Evolutionary conservation across 768 basidiomycete genomes (phyloP), one percentile per base, ranked within the genome.

Genomic region (Kondoa subrosea): DNA sequence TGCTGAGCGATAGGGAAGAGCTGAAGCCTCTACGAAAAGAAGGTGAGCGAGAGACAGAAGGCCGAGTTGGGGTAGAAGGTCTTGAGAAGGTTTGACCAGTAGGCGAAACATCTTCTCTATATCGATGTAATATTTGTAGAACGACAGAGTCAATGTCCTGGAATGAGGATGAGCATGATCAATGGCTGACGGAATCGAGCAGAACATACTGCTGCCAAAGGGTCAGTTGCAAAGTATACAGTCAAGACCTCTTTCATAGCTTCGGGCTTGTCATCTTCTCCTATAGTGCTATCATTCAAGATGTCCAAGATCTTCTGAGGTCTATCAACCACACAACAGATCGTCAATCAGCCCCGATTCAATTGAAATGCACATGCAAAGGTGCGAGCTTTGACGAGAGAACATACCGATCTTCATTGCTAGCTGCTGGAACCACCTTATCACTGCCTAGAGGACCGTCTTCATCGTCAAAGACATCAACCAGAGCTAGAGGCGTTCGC

Each of bases 211-310:
- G 57, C 26, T 58, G 40, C 40, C 40, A 50, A 50, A 21, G 40
- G 40, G 40, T 69, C 68, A 16, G 56, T 69, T 25, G 30, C 31
- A 2, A 64, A 58, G 29, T 58, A 56, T 31, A 60, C 56, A 2
- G 31, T 25, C 25, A 69, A 31, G 3, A 69, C 25, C 21, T 69
- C 67, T 34, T 69, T 69, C 25, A 69, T 34, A 32, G 31, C 34
- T 21, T 69, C 68, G 15, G 68, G 68, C 68, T 68, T 69, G 68
- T 69, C 68, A 25, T 69, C 68, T n/a, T 69, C 68, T 26, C 34
- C 56, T 16, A 66, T 27, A 3, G 17, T 16, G 1, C 50, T 29
- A 30, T 67, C 32, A 2, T 26, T 21, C 4, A 69, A 64, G 2
- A 69, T 17, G 15, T 69, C 67, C 14, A 69, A 14, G 14, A 60